Evolutionary conservation across 2,329 filamentous ascomycete species (phyloP).

Genomic region (Dryadomyces quercivorus): DNA sequence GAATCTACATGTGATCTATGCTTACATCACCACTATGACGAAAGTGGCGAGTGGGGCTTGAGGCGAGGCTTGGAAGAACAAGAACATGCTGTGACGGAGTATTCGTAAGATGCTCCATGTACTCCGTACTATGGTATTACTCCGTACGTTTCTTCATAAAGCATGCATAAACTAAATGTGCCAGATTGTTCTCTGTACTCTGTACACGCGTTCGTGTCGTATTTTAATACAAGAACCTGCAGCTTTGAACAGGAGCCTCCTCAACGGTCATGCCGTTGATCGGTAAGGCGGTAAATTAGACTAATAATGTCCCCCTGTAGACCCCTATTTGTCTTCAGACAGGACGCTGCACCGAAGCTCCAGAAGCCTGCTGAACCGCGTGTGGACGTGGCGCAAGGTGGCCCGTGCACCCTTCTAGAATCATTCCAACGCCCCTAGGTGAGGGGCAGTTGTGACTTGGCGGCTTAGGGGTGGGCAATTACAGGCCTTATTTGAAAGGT

Average conservation of each 20-base stretch:
- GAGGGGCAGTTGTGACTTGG: constrained; percentile 4
- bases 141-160: no score
- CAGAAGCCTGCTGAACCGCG: constrained; percentile 10
- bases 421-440: constrained; percentile 12
- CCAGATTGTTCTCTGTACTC: no score
- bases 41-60: not conserved
- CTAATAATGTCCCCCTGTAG: not conserved
- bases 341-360: constrained; percentile 13
- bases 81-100: no score
- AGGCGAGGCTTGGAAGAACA: not conserved
- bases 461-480: not conserved
- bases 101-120: no score
- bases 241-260: no score
- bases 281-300: not conserved
- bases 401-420: constrained; percentile 16
- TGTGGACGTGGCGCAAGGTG: constrained; percentile 9
- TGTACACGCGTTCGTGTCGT: no score
- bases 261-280: not conserved
- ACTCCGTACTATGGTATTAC: no score
- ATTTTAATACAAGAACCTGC: no score
- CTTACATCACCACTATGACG: not conserved
- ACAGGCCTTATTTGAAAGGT: constrained; percentile 2
- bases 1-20: not conserved
- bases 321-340: not conserved
- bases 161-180: no score